Conservation (phyloP, 257 asterid genomes). For the Avicennia marina region DNA sequence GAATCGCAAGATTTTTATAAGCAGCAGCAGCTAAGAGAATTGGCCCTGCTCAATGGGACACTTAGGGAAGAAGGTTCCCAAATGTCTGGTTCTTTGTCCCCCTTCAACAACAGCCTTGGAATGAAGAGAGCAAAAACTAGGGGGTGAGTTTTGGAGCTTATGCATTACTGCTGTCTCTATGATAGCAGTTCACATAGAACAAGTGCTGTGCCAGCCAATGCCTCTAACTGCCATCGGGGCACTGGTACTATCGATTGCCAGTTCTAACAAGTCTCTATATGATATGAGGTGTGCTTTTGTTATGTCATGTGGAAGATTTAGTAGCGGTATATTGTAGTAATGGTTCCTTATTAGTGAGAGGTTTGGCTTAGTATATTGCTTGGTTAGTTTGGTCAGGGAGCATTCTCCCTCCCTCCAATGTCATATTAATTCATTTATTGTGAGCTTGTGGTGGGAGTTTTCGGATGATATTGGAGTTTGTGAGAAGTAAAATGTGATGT, state of each 20-base stretch:
- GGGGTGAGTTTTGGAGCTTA: slow-evolving; percentile 45
- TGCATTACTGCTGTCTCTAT: slow-evolving; percentile 16
- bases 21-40: slow-evolving; percentile 91
- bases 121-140: slow-evolving; percentile 98
- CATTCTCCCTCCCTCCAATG: slow-evolving; percentile 24
- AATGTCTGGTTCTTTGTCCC: slow-evolving; percentile 92
- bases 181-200: slow-evolving; percentile 30
- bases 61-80: slow-evolving; percentile 89
- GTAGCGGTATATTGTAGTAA: slow-evolving; percentile 27
- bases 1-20: slow-evolving; percentile 87
- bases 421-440: slow-evolving; percentile 43
- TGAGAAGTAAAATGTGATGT: slow-evolving; percentile 18
- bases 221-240: slow-evolving; percentile 41
- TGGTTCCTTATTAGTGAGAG: slow-evolving; percentile 26
- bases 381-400: slow-evolving; percentile 32
- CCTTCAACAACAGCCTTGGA: slow-evolving; percentile 85
- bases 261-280: slow-evolving; percentile 46
- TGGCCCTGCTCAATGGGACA: slow-evolving; percentile 90
- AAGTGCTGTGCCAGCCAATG: slow-evolving; percentile 36
- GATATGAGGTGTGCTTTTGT: slow-evolving; percentile 45
- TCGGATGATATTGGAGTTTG: slow-evolving; percentile 20
- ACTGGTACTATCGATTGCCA: slow-evolving; percentile 33
- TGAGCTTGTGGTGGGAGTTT: slow-evolving; percentile 34
- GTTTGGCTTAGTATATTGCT: slow-evolving; percentile 29
- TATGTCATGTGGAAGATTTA: slow-evolving; percentile 32